These are phyloP conservation scores for Colletotrichum truncatum DNA, from an alignment of 2,329 filamentous ascomycete species.

Conservation along the genomic window DNA sequence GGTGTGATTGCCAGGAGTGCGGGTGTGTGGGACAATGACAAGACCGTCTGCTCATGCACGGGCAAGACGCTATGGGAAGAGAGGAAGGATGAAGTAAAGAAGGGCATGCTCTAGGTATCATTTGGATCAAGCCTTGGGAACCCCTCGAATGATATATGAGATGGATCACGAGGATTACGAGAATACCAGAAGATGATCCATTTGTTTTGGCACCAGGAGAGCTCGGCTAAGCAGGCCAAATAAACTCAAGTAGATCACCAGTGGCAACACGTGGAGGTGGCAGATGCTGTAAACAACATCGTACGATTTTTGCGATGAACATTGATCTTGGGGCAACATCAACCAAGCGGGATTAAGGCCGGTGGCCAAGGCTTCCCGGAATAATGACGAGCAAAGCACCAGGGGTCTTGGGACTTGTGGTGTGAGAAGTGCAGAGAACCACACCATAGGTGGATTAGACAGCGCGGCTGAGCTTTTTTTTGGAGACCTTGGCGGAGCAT, in stretches of 20 bases:
- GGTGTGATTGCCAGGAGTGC: constrained; percentile 95
- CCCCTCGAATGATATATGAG: constrained; percentile 8
- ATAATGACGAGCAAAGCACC: background rate
- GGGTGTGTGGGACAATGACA: constrained; percentile 99
- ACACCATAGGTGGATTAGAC: constrained; percentile 13
- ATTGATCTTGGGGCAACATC: constrained; percentile 3
- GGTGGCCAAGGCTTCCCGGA: constrained; percentile 11
- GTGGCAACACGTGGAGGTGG: constrained; percentile 19
- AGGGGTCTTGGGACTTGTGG: background rate
- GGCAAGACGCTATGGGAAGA: constrained; percentile 99
- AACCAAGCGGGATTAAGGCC: background rate
- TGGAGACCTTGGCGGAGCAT: constrained; percentile 20
- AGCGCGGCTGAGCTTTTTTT: constrained; percentile 18
- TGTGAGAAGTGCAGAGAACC: constrained; percentile 12
- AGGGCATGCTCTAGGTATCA: constrained; percentile 76
- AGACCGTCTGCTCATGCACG: constrained; percentile 96
- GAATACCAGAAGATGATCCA: background rate
- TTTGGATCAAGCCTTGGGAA: background rate
- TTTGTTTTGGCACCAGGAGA: constrained; percentile 10
- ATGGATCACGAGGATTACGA: constrained; percentile 11
- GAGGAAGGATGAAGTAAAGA: constrained; percentile 85
- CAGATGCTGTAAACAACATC: constrained; percentile 24
- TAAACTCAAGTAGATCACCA: constrained; percentile 26
- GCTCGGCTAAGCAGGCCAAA: constrained; percentile 22
- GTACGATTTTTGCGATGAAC: constrained; percentile 32